Percentiles rank a stretch among this genome's conserved stretches.
Evolutionary conservation across 345 rosid genomes (phyloP).

Genomic region (Eucalyptus victrix): DNA sequence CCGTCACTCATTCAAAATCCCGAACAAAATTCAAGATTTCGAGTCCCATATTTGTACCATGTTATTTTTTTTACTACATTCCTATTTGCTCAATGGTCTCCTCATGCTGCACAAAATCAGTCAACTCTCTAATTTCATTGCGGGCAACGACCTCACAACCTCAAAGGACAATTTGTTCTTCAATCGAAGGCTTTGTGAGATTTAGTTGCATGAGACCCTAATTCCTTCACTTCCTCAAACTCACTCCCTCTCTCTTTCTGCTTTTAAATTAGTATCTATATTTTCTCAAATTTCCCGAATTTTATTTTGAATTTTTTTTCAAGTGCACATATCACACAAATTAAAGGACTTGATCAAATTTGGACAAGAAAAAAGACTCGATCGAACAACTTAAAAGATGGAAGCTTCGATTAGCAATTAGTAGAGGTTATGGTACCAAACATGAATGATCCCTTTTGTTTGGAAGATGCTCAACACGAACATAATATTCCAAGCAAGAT

Average conservation of each 20-base stretch:
- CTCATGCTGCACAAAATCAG: background rate
- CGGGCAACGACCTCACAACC: background rate
- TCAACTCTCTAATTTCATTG: background rate
- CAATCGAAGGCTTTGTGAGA: background rate
- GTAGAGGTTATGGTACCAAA: background rate
- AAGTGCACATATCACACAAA: background rate
- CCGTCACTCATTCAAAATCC: fast-evolving
- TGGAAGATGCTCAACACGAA: background rate
- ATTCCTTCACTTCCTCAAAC: background rate
- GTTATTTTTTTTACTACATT: background rate
- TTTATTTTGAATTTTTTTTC: background rate
- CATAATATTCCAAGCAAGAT: background rate
- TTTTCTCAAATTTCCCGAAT: background rate
- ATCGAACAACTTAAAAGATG: background rate
- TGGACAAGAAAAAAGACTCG: background rate
- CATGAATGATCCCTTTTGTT: background rate
- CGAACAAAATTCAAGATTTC: background rate
- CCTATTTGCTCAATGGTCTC: background rate
- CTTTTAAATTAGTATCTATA: background rate
- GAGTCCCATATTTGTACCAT: background rate
- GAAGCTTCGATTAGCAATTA: background rate
- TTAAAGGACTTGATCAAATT: background rate
- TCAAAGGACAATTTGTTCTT: background rate
- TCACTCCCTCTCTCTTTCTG: too few relatives aligned
- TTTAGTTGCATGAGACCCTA: background rate